Conservation (phyloP, 805 yeast genomes). For the Schizosaccharomyces cryophilus region DNA sequence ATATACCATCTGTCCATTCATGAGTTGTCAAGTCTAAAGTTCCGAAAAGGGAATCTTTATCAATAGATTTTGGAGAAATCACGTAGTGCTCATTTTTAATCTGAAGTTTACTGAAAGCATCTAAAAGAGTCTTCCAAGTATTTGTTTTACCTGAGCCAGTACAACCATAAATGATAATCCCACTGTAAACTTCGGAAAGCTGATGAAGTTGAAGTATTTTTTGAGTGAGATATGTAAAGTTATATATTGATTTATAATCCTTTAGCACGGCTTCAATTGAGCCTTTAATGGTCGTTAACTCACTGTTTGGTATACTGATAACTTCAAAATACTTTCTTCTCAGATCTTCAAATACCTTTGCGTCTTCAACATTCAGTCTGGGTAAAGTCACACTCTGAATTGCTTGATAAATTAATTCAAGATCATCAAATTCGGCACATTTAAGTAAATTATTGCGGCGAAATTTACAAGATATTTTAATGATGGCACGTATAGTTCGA, state of each 20-base stretch:
- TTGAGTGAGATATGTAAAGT: slow-evolving; percentile 2
- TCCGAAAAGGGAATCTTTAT: slow-evolving; percentile 48
- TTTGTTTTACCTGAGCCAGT: slow-evolving; percentile 55
- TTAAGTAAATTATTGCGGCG: too few species aligned
- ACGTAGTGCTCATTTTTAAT: slow-evolving; percentile 19
- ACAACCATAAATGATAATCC: slow-evolving; percentile 56
- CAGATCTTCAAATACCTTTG: too few species aligned
- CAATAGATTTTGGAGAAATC: slow-evolving; percentile 54
- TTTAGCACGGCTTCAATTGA: too few species aligned
- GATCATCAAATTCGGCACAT: too few species aligned
- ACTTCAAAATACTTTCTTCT: too few species aligned
- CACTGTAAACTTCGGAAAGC: slow-evolving; percentile 41
- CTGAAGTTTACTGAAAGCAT: slow-evolving; percentile 18
- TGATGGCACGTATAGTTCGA: slow-evolving; percentile 47
- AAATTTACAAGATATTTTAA: slow-evolving; percentile 13
- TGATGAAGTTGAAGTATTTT: slow-evolving; percentile 40
- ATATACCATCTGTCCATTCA: slow-evolving; percentile 80
- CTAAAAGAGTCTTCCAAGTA: slow-evolving; percentile 25
- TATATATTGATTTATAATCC: too few species aligned
- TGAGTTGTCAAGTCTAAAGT: slow-evolving; percentile 46
- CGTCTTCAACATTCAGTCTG: too few species aligned
- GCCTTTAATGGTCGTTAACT: too few species aligned
- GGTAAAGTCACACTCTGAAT: too few species aligned
- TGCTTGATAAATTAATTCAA: too few species aligned
- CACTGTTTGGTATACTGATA: too few species aligned